A percentile compares a stretch with the other conserved stretches of the same genome.
These are phyloP conservation scores for barrel medic (Medicago truncatula) DNA, from an alignment of 306 rosid genomes.

Conservation along the genomic window MtrunA17r5.0-ANR NC_053049.1:44121001-44121500, in stretches of 20 bases:
- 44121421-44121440: conserved; percentile 8
- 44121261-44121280: conserved; percentile 52
- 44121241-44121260: conserved; percentile 34
- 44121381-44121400: conserved; percentile 38
- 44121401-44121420: conserved; percentile 27
- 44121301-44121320: conserved; percentile 57
- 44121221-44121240: conserved; percentile 27
- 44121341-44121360: conserved; percentile 67
- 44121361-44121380: conserved; percentile 73
- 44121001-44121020: conserved; percentile 72
- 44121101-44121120: conserved; percentile 56
- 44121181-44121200: conserved; percentile 35
- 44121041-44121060: conserved; percentile 63
- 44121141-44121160: conserved; percentile 45
- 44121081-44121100: conserved; percentile 57
- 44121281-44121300: conserved; percentile 61
- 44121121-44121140: conserved; percentile 53
- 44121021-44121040: conserved; percentile 75
- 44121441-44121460: conserved; percentile 16
- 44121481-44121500: conserved; percentile 20
- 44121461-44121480: conserved; percentile 30
- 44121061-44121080: conserved; percentile 63
- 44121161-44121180: conserved; percentile 31
- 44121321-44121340: conserved; percentile 54
- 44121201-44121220: conserved; percentile 19